phyloP scores from a whole-genome alignment of 1,139 yeast species.

The Protomyces inouyei region DNA sequence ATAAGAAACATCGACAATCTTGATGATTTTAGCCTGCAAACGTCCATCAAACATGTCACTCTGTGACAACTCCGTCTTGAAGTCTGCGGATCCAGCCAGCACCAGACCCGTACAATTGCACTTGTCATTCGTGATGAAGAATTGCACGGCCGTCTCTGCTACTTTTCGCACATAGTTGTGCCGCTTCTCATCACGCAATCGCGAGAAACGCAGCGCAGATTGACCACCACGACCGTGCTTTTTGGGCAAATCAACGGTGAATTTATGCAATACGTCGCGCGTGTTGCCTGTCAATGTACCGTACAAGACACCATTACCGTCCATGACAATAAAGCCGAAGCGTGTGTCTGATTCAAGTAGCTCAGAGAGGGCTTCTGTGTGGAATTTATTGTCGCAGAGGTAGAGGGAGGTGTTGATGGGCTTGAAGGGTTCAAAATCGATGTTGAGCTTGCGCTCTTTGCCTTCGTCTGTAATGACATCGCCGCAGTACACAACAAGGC shows the following conservation, averaged over 20 bases:
- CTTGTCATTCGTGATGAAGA: conserved; percentile 87
- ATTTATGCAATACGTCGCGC: conserved; percentile 90
- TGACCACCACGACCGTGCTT: conserved; percentile 99
- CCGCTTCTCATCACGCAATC: conserved; percentile 98
- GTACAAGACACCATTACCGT: conserved; percentile 95
- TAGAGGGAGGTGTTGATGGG: conserved; percentile 95
- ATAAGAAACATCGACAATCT: conserved; percentile 92
- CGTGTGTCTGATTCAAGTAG: conserved; percentile 90
- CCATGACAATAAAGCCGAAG: conserved; percentile 97
- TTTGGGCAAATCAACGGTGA: conserved; percentile 94
- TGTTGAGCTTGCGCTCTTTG: conserved; percentile 88
- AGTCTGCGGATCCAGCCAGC: conserved; percentile 97
- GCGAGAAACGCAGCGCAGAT: conserved; percentile 97
- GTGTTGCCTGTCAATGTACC: conserved; percentile 97
- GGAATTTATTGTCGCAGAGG: conserved; percentile 95
- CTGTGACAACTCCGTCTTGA: conserved; percentile 86
- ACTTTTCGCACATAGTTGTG: conserved; percentile 97
- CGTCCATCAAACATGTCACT: conserved; percentile 91
- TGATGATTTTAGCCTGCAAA: conserved; percentile 77
- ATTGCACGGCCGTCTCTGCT: conserved; percentile 96
- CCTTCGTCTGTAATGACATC: conserved; percentile 96
- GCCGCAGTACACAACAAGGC: conserved; percentile 95
- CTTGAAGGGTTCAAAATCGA: conserved; percentile 95
- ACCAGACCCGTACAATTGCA: conserved; percentile 90
- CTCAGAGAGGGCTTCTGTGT: conserved; percentile 93